A percentile compares a stretch with the other conserved stretches of the same genome.
Evolutionary conservation across 1,284 basidiomycete species (phyloP).

Genomic region (Vanrija humicola): DNA sequence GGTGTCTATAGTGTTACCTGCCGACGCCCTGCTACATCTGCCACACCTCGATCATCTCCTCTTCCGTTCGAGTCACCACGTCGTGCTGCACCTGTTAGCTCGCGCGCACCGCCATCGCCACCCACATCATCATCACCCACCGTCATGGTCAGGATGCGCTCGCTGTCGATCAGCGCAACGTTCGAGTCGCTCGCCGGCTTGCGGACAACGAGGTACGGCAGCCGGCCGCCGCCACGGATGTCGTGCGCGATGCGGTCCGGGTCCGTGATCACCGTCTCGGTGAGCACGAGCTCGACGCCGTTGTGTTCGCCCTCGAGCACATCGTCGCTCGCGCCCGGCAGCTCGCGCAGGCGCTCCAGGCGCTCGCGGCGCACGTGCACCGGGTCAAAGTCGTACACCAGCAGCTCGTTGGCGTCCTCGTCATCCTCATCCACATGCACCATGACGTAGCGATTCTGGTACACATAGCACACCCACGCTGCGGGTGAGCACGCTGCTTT

Average conservation of each 20-base stretch:
- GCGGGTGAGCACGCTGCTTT: not conserved
- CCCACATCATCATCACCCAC: not conserved
- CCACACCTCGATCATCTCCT: not conserved
- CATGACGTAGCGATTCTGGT: conserved; percentile 42
- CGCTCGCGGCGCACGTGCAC: conserved; percentile 32
- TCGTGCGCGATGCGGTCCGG: conserved; percentile 12
- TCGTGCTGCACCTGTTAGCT: no score
- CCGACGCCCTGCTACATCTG: not conserved
- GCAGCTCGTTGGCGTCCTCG: not conserved
- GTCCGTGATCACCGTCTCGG: conserved; percentile 21
- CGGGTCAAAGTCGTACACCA: conserved; percentile 46
- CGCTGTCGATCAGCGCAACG: conserved; percentile 41
- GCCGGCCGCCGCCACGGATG: conserved; percentile 26
- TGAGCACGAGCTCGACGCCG: conserved; percentile 25
- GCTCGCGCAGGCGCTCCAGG: conserved; percentile 10
- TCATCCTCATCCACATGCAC: not conserved
- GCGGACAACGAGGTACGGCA: conserved; percentile 37
- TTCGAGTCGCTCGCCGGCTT: conserved; percentile 15
- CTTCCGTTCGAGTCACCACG: no score
- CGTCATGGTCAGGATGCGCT: conserved; percentile 31
- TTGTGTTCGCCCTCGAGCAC: conserved; percentile 16
- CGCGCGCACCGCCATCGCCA: not conserved
- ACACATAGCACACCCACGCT: conserved; percentile 49
- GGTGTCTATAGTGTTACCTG: no score
- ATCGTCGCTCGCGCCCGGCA: not conserved